These are phyloP conservation scores for Geranium rotundifolium DNA, from an alignment of 345 rosid species.

Conservation along the genomic window DNA sequence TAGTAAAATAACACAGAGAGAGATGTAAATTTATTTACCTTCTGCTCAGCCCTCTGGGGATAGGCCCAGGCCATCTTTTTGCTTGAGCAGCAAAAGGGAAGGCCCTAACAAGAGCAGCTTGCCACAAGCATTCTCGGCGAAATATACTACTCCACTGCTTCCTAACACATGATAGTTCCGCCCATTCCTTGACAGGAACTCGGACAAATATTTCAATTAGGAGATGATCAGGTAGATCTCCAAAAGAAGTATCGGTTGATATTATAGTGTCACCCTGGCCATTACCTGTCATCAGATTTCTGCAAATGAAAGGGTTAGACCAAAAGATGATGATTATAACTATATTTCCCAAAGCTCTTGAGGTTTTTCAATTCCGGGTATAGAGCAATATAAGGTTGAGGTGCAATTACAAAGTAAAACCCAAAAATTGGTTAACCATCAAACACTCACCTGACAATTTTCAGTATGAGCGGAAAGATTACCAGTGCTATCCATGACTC, in stretches of 20 bases:
- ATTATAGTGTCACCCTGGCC: conserved; percentile 14
- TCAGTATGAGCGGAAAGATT: no score
- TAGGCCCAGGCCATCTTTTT: conserved; percentile 79
- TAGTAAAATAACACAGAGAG: not conserved
- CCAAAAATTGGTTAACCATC: no score
- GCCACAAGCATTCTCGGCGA: conserved; percentile 75
- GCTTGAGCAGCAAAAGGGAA: conserved; percentile 45
- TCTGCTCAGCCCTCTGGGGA: conserved; percentile 55
- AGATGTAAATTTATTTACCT: conserved; percentile 23
- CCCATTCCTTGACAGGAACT: conserved; percentile 59
- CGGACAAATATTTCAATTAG: conserved; percentile 66
- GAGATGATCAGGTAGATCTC: conserved; percentile 68
- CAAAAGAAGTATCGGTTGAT: conserved; percentile 27
- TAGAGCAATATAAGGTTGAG: no score
- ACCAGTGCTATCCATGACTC: no score
- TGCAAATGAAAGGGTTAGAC: conserved; percentile 15
- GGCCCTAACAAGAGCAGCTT: conserved; percentile 48
- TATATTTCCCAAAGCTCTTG: no score
- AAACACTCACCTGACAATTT: no score
- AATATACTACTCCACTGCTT: conserved; percentile 68
- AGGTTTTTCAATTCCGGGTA: no score
- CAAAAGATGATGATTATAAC: no score
- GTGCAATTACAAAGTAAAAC: no score
- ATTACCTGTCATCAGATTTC: conserved; percentile 39
- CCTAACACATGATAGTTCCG: conserved; percentile 43